Percentiles rank a stretch among this genome's conserved stretches.
These are phyloP conservation scores for Teratosphaeriaceae sp. DNA, from an alignment of 2,329 filamentous ascomycete species.

Conservation along the genomic window DNA sequence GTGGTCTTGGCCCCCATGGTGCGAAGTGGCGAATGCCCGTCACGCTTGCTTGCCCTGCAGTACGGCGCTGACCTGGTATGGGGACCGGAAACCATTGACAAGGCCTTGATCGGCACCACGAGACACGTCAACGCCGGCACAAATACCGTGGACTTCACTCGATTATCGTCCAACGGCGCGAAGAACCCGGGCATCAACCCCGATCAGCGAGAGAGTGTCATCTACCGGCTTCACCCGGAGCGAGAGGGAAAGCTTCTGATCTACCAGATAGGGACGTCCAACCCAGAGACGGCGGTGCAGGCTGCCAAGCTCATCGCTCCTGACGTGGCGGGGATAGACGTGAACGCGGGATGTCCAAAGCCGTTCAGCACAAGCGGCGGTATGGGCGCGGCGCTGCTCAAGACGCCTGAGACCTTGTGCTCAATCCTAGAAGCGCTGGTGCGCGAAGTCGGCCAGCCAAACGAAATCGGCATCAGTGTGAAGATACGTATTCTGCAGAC, in stretches of 20 bases:
- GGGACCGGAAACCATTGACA: slow-evolving; percentile 94
- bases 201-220: slow-evolving; percentile 54
- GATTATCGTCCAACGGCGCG: slow-evolving; percentile 63
- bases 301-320: slow-evolving; percentile 77
- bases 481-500: slow-evolving; percentile 88
- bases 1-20: slow-evolving; percentile 90
- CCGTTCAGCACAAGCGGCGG: slow-evolving; percentile 89
- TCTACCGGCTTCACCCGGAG: slow-evolving; percentile 77
- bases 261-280: slow-evolving; percentile 87
- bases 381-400: slow-evolving; percentile 89
- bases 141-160: slow-evolving; percentile 77
- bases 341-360: slow-evolving; percentile 98
- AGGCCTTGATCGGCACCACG: slow-evolving; percentile 80
- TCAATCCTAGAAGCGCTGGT: slow-evolving; percentile 81
- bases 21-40: slow-evolving; percentile 87
- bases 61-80: slow-evolving; percentile 97
- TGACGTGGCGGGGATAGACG: slow-evolving; percentile 89
- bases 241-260: slow-evolving; percentile 70
- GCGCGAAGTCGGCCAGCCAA: slow-evolving; percentile 65
- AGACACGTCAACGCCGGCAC: slow-evolving; percentile 70
- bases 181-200: slow-evolving; percentile 50
- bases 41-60: slow-evolving; percentile 78
- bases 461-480: slow-evolving; percentile 88
- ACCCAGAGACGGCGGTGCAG: slow-evolving; percentile 73
- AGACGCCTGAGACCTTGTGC: slow-evolving; percentile 75